Evolutionary conservation across 306 rosid species (phyloP), one percentile per base, ranked within the genome.

Genomic region (Mimosa pudica): DNA sequence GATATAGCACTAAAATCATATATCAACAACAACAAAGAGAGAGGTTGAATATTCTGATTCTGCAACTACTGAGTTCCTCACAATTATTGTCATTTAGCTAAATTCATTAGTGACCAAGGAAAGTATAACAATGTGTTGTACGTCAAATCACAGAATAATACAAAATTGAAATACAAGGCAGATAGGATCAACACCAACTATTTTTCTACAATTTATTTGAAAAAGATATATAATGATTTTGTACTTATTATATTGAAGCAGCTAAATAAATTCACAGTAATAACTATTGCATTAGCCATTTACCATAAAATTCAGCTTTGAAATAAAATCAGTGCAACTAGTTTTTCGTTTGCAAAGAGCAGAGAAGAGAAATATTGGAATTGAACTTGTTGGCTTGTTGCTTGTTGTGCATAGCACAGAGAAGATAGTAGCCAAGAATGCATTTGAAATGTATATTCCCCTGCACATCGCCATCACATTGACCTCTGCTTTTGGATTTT

Each of bases 301-400:
- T 65, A 73, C 79, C 70, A 11, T 35, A 16, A 64, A 55, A 65
- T 64, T 64, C 12, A 36, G 68, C 58, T 73, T 36, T 51, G 38
- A 55, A 72, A 41, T 42, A 49, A 32, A 80, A 47, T 11, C 24
- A 41, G 33, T 18, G 44, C 6, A n/a, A 30, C 35, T 12, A 54
- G 57, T 1, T 63, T 9, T 24, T 75, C 54, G 10, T 18, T 63
- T n/a, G 36, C 17, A 63, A 10, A 7, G 35, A 10, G 70, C 57
- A 33, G 61, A 30, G 18, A 75, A 33, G 71, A 30, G 18, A 75
- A 48, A 74, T 24, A 45, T 47, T 48, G 9, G 45, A 71, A 30
- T 14, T 71, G 61, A 47, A 30, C 16, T 71, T 48, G 13, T 71
- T 11, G 75, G 61, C 61, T 44, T 47, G 20, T 45, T 10, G 13